A percentile compares a stretch with the other conserved stretches of the same genome.
Conservation (phyloP, 140 eudicot genomes). For the Cichorium intybus region DNA sequence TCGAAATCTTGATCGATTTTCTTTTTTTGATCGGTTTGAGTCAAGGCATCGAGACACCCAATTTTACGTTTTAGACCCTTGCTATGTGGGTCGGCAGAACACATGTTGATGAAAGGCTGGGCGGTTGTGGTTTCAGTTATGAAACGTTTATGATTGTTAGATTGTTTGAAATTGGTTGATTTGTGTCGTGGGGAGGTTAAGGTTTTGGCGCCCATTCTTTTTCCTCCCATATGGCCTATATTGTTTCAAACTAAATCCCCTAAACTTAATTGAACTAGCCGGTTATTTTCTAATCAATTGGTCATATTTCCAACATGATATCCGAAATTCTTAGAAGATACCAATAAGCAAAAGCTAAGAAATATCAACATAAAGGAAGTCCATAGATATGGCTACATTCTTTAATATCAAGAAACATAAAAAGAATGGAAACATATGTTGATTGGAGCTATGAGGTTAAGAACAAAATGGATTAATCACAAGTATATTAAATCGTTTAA, state of each 20-base stretch:
- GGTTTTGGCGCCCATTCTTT: slow-evolving; percentile 53
- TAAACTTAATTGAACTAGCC: slow-evolving; percentile 12
- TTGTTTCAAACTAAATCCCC: slow-evolving; percentile 2
- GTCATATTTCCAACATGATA: slow-evolving; percentile 1
- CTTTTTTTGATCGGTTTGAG: slow-evolving; percentile 69
- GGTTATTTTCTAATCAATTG: slow-evolving; percentile 7
- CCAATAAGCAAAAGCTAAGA: slow-evolving; percentile 12
- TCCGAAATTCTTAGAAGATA: slow-evolving; percentile 7
- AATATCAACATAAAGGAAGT: slow-evolving; percentile 17
- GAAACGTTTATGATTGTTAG: slow-evolving; percentile 13
- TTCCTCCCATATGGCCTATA: slow-evolving; percentile 56
- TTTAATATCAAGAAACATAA: slow-evolving; percentile 23
- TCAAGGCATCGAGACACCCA: slow-evolving; percentile 66
- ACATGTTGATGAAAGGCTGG: slow-evolving; percentile 45
- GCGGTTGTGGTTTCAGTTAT: slow-evolving; percentile 50
- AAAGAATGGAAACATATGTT: too few relatives aligned
- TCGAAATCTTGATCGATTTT: slow-evolving; percentile 68
- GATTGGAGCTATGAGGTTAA: too few relatives aligned
- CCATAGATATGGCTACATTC: slow-evolving; percentile 29
- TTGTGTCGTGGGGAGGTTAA: slow-evolving; percentile 5
- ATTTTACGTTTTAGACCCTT: slow-evolving; percentile 81
- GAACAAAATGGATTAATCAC: too few relatives aligned
- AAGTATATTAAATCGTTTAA: not conserved
- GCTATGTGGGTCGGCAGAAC: slow-evolving; percentile 38
- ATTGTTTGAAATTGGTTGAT: not conserved